Percentiles rank a stretch among this genome's conserved stretches.
Conservation (phyloP, 2,329 filamentous ascomycete genomes). For the Meredithiella fracta region DNA sequence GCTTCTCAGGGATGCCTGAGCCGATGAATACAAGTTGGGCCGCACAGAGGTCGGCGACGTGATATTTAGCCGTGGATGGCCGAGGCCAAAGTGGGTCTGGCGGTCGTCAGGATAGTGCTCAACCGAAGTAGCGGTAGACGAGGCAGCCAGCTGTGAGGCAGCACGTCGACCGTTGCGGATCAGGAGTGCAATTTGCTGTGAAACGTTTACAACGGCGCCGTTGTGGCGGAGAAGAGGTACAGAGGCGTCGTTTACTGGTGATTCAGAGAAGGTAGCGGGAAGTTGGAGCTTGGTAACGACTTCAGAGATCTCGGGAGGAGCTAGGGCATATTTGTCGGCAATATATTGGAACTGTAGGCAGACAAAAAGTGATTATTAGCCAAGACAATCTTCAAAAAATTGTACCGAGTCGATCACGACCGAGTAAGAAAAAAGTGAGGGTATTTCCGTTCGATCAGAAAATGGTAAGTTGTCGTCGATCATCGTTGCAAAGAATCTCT, state of each 20-base stretch:
- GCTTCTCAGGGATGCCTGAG: background rate
- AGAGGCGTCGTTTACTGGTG: slow-evolving; percentile 31
- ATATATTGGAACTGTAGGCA: slow-evolving; percentile 41
- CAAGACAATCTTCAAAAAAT: background rate
- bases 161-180: slow-evolving; percentile 48
- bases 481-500: slow-evolving; percentile 46
- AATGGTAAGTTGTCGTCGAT: slow-evolving; percentile 39
- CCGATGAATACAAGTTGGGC: background rate
- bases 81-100: background rate
- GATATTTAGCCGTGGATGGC: background rate
- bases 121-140: slow-evolving; percentile 26
- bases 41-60: background rate
- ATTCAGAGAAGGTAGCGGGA: slow-evolving; percentile 32
- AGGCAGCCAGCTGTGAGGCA: slow-evolving; percentile 34
- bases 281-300: slow-evolving; percentile 51
- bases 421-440: slow-evolving; percentile 6
- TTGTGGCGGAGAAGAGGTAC: slow-evolving; percentile 39
- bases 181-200: slow-evolving; percentile 44
- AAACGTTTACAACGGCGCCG: slow-evolving; percentile 24
- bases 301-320: slow-evolving; percentile 48
- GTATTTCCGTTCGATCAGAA: slow-evolving; percentile 22
- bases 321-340: slow-evolving; percentile 51
- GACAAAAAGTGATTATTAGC: slow-evolving; percentile 5
- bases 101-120: slow-evolving; percentile 33
- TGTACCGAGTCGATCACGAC: background rate